phyloP scores from a whole-genome alignment of 1,139 yeast species.

The Yamadazyma dendronema region DNA sequence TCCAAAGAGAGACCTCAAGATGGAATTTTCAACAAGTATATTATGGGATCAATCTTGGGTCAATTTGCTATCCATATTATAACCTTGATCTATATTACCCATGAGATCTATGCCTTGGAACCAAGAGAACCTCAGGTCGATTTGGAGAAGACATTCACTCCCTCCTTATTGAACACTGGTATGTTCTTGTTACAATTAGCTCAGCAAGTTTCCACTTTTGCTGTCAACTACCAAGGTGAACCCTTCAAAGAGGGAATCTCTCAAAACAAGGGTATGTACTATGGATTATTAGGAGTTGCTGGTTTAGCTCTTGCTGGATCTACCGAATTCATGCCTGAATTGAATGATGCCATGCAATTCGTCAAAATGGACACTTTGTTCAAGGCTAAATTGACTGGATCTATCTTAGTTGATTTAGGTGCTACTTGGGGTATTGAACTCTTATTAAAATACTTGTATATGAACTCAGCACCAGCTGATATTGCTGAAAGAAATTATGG shows the following conservation, averaged over 20 bases:
- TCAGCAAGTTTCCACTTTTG: slow-evolving; percentile 96
- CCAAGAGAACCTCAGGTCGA: slow-evolving; percentile 90
- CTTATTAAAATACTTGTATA: slow-evolving; percentile 75
- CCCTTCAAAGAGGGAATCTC: slow-evolving; percentile 92
- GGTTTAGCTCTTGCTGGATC: slow-evolving; percentile 87
- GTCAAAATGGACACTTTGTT: slow-evolving; percentile 81
- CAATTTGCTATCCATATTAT: slow-evolving; percentile 92
- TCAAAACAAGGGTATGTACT: slow-evolving; percentile 96
- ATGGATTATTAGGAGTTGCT: slow-evolving; percentile 89
- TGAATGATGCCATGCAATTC: slow-evolving; percentile 86
- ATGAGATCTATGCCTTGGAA: slow-evolving; percentile 80
- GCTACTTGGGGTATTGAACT: slow-evolving; percentile 81
- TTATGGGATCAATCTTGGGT: slow-evolving; percentile 95
- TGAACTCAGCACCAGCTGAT: slow-evolving; percentile 91
- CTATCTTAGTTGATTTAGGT: slow-evolving; percentile 73
- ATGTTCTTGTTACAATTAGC: slow-evolving; percentile 92
- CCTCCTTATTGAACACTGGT: slow-evolving; percentile 92
- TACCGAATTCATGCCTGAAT: slow-evolving; percentile 92
- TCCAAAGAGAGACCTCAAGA: slow-evolving; percentile 97
- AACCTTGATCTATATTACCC: slow-evolving; percentile 78
- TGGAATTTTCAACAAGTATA: slow-evolving; percentile 90
- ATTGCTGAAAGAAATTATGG: slow-evolving; percentile 58
- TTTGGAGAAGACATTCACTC: slow-evolving; percentile 82
- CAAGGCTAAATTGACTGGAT: slow-evolving; percentile 70
- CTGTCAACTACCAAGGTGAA: slow-evolving; percentile 95